These are phyloP conservation scores for Naganishia liquefaciens DNA, from an alignment of 1,284 basidiomycete species.

Conservation along the genomic window DNA sequence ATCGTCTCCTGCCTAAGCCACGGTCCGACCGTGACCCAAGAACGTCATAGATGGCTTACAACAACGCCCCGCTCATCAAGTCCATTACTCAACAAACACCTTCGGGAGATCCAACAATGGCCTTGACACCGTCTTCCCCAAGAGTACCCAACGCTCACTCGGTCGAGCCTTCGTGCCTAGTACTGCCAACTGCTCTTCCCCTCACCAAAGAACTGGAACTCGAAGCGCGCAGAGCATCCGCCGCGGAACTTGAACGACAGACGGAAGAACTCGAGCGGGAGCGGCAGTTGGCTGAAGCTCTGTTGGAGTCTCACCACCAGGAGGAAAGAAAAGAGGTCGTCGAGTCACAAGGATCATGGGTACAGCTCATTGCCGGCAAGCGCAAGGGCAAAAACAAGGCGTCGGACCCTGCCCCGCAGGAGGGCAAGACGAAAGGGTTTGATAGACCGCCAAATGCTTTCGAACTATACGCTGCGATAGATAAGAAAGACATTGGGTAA, in stretches of 20 bases:
- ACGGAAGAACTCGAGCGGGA: conserved; percentile 43
- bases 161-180: conserved; percentile 15
- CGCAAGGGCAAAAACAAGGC: conserved; percentile 30
- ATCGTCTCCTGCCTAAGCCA: too few relatives aligned
- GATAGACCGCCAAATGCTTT: conserved; percentile 51
- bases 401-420: background rate
- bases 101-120: background rate
- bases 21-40: too few relatives aligned
- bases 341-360: conserved; percentile 42
- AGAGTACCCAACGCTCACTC: conserved; percentile 1
- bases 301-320: conserved; percentile 47
- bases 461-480: conserved; percentile 54
- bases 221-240: conserved; percentile 19
- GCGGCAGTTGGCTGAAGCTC: conserved; percentile 50
- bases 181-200: conserved; percentile 19
- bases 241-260: conserved; percentile 22
- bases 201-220: conserved; percentile 9
- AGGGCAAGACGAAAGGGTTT: conserved; percentile 40
- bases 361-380: conserved; percentile 32
- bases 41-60: conserved; percentile 17
- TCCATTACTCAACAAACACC: conserved; percentile 10
- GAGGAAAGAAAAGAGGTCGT: conserved; percentile 42
- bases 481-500: conserved; percentile 49
- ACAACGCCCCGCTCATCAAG: conserved; percentile 27
- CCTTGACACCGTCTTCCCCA: background rate